Conservation (phyloP, 2,329 filamentous ascomycete genomes). For the Periconia digitata region DNA sequence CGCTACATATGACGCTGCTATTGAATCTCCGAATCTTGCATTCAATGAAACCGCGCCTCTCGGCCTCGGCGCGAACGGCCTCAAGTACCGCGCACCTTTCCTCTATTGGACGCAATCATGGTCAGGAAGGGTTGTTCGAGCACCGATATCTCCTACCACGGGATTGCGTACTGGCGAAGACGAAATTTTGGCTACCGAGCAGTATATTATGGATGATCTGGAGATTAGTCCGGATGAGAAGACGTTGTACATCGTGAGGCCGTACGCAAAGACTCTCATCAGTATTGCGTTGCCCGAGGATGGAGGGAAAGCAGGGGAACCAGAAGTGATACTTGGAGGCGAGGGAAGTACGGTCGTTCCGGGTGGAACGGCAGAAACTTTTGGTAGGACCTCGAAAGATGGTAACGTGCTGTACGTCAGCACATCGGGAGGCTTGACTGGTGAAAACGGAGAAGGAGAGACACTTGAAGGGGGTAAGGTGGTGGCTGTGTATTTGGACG, state of each 20-base stretch:
- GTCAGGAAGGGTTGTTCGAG: conserved; percentile 9
- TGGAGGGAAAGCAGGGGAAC: conserved; percentile 10
- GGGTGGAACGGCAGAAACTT: conserved; percentile 16
- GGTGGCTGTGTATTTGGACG: conserved; percentile 15
- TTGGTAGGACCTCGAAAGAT: conserved; percentile 20
- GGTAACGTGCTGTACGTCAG: conserved; percentile 21
- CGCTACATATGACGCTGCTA: conserved; percentile 6
- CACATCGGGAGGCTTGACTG: conserved; percentile 18
- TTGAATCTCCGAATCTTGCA: conserved; percentile 16
- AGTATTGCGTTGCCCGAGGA: conserved; percentile 4
- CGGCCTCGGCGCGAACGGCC: conserved; percentile 25
- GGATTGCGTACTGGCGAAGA: conserved; percentile 16
- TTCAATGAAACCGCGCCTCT: neutral
- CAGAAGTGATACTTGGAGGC: conserved; percentile 9
- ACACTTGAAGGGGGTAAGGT: conserved; percentile 25
- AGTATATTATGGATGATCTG: conserved; percentile 22
- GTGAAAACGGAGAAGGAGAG: conserved; percentile 18
- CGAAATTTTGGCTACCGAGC: conserved; percentile 3
- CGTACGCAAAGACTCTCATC: conserved; percentile 7
- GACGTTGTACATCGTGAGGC: conserved; percentile 12
- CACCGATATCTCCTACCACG: too few species aligned
- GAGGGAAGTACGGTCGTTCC: conserved; percentile 6
- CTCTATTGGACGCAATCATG: conserved; percentile 20
- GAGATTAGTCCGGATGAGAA: conserved; percentile 16
- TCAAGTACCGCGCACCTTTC: conserved; percentile 12